Conservation (phyloP, 345 rosid species). For the Hirschfeldia incana region DNA sequence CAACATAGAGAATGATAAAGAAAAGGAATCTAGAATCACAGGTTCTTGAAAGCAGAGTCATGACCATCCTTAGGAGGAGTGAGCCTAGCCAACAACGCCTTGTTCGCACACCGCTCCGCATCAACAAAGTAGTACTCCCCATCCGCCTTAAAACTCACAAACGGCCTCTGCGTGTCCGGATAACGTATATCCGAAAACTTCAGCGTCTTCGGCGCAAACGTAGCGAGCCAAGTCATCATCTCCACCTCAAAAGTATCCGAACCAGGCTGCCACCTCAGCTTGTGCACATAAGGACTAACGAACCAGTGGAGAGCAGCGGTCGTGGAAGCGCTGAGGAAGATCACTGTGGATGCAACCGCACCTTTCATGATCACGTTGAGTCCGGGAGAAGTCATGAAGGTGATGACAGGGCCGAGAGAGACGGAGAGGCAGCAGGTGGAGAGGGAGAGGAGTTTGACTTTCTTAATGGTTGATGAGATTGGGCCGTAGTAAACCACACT, state of each 20-base stretch:
- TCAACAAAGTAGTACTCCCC: conserved; percentile 75
- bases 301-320: conserved; percentile 89
- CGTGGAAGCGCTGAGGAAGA: conserved; percentile 82
- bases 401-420: conserved; percentile 83
- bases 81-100: conserved; percentile 82
- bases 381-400: conserved; percentile 88
- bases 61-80: conserved; percentile 64
- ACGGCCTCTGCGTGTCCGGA: conserved; percentile 82
- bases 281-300: conserved; percentile 90
- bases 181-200: conserved; percentile 77
- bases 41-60: conserved; percentile 83
- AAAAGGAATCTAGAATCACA: conserved; percentile 36
- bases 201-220: conserved; percentile 57
- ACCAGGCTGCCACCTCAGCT: conserved; percentile 90
- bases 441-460: conserved; percentile 89
- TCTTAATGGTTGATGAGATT: conserved; percentile 83
- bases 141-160: conserved; percentile 80
- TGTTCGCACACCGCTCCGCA: conserved; percentile 78
- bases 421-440: conserved; percentile 97
- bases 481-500: conserved; percentile 73
- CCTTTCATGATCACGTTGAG: conserved; percentile 85
- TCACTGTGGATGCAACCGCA: conserved; percentile 82
- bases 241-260: conserved; percentile 87
- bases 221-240: conserved; percentile 92
- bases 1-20: conserved; percentile 3